These are phyloP conservation scores for Lablab purpureus DNA, from an alignment of 306 rosid genomes.

Conservation along the genomic window DNA sequence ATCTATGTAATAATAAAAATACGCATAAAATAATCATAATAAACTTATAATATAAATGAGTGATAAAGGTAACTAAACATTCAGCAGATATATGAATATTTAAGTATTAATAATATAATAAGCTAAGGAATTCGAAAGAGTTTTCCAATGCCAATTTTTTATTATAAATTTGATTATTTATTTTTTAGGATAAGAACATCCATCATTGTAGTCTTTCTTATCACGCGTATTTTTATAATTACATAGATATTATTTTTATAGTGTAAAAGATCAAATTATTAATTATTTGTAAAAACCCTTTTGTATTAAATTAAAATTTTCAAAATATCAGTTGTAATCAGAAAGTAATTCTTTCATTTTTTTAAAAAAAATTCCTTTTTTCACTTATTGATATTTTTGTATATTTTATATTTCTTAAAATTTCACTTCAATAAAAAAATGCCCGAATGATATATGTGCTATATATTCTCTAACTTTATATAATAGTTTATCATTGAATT, in stretches of 20 bases:
- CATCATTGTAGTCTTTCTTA: not conserved
- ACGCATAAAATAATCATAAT: too few species aligned
- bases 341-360: not conserved
- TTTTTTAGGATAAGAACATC: not conserved
- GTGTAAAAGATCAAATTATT: not conserved
- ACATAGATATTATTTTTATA: not conserved
- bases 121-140: too few species aligned
- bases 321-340: not conserved
- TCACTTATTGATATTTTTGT: not conserved
- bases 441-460: not conserved
- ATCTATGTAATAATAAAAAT: too few species aligned
- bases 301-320: not conserved
- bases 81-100: too few species aligned
- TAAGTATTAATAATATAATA: too few species aligned
- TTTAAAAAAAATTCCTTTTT: not conserved
- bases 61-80: too few species aligned
- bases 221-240: not conserved
- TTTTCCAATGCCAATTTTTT: too few species aligned
- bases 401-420: not conserved
- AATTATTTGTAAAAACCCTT: not conserved
- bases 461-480: not conserved
- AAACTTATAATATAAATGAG: too few species aligned
- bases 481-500: not conserved
- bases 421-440: not conserved
- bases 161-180: not conserved